phyloP scores from a whole-genome alignment of 331 rosid species.

The Malus hybrid region DNA sequence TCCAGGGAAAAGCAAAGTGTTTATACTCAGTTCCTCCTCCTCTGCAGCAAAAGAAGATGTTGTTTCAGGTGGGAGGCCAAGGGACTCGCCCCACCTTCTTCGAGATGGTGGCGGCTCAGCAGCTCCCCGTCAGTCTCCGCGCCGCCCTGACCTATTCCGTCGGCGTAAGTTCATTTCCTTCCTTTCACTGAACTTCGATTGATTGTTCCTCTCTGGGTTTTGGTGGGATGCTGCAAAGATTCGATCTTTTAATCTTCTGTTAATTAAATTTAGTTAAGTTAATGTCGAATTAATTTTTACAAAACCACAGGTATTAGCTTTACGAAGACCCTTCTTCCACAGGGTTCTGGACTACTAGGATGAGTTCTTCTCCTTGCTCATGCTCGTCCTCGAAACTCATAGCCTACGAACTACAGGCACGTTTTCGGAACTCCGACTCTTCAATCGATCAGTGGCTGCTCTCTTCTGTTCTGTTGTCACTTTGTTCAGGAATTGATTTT shows the following conservation, averaged over 20 bases:
- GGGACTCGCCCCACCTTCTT: too few species aligned
- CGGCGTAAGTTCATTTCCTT: conserved; percentile 40
- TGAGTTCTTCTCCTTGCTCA: conserved; percentile 69
- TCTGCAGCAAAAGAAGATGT: conserved; percentile 6
- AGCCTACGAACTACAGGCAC: conserved; percentile 85
- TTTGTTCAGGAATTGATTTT: not conserved
- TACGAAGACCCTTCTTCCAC: conserved; percentile 67
- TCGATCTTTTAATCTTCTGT: not conserved
- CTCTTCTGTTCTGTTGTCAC: not conserved
- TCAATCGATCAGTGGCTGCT: not conserved
- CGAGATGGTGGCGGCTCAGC: too few species aligned
- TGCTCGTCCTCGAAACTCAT: conserved; percentile 82
- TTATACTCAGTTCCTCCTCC: not conserved
- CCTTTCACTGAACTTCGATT: not conserved
- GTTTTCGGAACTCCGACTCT: not conserved
- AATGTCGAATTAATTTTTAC: not conserved
- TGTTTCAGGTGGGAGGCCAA: too few species aligned
- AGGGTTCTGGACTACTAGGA: conserved; percentile 69
- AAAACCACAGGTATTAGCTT: conserved; percentile 50
- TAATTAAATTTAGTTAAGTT: not conserved
- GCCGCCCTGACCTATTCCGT: conserved; percentile 80
- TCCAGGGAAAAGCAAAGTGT: not conserved
- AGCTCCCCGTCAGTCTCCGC: conserved; percentile 84
- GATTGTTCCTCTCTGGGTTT: not conserved
- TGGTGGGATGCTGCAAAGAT: not conserved